Evolutionary conservation across 2,329 filamentous ascomycete species (phyloP).

Genomic region (Colletotrichum endophyticum): DNA sequence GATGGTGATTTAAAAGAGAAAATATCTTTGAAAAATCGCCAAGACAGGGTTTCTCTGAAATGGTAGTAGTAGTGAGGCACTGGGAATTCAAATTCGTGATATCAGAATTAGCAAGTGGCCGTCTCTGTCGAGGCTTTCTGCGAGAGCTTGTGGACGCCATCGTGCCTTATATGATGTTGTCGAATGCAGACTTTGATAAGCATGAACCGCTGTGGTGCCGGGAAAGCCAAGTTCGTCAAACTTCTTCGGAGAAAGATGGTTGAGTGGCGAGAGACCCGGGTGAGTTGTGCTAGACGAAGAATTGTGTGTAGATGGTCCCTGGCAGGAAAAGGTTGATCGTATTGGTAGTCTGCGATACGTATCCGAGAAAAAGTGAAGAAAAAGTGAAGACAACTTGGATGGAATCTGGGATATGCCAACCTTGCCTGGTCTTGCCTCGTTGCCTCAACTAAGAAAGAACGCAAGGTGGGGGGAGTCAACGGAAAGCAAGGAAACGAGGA

Average conservation of each 20-base stretch:
- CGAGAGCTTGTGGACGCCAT: slow-evolving; percentile 2
- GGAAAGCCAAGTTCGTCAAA: background rate
- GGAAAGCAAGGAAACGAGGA: background rate
- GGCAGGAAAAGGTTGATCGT: background rate
- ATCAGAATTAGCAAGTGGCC: background rate
- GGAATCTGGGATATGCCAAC: background rate
- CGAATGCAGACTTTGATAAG: background rate
- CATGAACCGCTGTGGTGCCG: background rate
- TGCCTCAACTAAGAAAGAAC: background rate
- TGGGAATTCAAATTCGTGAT: background rate
- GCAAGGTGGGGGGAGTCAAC: background rate
- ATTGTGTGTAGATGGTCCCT: background rate
- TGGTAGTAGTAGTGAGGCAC: too few species aligned
- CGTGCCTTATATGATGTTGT: background rate
- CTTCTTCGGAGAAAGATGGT: background rate
- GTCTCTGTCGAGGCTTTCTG: slow-evolving; percentile 5
- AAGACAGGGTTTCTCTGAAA: background rate
- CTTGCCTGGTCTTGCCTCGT: background rate
- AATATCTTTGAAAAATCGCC: slow-evolving; percentile 13
- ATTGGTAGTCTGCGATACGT: background rate
- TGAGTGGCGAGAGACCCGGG: background rate
- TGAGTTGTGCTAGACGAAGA: background rate
- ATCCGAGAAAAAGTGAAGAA: background rate
- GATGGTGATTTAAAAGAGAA: background rate
- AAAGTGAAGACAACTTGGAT: background rate